phyloP scores from a whole-genome alignment of 1,139 yeast genomes.

The Magnusiomyces paraingens region DNA sequence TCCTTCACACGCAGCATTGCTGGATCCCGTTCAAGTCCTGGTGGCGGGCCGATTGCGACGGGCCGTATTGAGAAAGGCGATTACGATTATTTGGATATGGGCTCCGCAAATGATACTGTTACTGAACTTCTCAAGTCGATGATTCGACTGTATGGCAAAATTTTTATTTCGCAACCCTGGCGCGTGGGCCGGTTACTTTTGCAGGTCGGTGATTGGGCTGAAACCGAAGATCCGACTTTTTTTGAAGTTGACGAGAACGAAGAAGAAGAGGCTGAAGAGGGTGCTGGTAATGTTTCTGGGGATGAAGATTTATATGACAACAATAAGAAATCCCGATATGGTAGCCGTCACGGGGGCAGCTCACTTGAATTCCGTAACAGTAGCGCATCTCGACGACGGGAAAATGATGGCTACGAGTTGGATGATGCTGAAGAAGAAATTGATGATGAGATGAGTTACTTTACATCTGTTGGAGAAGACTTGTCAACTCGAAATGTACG shows the following conservation, averaged over 20 bases:
- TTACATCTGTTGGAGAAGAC: conserved; percentile 36
- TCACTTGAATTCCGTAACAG: conserved; percentile 13
- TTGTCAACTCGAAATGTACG: conserved; percentile 8
- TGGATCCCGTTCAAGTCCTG: background rate
- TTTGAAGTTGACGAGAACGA: conserved; percentile 19
- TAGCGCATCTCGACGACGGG: conserved; percentile 8
- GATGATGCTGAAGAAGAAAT: conserved; percentile 20
- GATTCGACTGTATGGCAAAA: conserved; percentile 58
- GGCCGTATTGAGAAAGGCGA: conserved; percentile 9
- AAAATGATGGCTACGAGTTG: conserved; percentile 5
- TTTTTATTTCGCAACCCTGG: conserved; percentile 76
- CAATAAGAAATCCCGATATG: conserved; percentile 12
- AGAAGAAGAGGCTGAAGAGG: conserved; percentile 18
- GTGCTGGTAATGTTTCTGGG: too few species aligned
- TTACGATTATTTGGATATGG: conserved; percentile 17
- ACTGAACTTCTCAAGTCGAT: conserved; percentile 47
- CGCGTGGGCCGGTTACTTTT: conserved; percentile 73
- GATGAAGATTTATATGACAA: conserved; percentile 3
- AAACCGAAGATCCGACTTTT: conserved; percentile 5
- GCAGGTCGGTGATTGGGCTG: conserved; percentile 59
- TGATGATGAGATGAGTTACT: conserved; percentile 43
- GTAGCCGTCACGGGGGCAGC: conserved; percentile 13
- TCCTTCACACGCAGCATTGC: background rate
- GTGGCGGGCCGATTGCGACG: background rate
- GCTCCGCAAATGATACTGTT: conserved; percentile 14